A percentile compares a stretch with the other conserved stretches of the same genome.
Evolutionary conservation across 2,329 filamentous ascomycete species (phyloP).

Genomic region (Calonectria leucothoes): DNA sequence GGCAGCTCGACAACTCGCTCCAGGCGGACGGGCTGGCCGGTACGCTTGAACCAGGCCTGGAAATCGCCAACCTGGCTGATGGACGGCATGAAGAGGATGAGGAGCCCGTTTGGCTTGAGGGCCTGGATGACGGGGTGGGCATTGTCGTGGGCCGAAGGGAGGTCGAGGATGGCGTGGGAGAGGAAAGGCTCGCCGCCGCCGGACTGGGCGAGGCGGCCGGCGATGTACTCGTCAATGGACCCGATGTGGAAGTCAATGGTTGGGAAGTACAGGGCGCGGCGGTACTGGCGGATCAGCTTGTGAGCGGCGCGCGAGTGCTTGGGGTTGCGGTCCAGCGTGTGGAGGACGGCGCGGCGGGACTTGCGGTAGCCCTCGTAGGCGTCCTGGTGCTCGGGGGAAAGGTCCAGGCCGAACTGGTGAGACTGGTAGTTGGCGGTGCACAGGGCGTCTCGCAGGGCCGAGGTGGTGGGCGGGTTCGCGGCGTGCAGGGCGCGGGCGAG

Average conservation of each 20-base stretch:
- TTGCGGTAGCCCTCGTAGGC: slow-evolving; percentile 58
- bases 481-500: slow-evolving; percentile 81
- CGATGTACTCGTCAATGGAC: slow-evolving; percentile 72
- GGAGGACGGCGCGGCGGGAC: slow-evolving; percentile 75
- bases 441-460: slow-evolving; percentile 51
- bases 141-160: slow-evolving; percentile 70
- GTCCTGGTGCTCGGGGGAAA: slow-evolving; percentile 43
- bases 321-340: slow-evolving; percentile 76
- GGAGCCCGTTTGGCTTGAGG: slow-evolving; percentile 71
- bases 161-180: slow-evolving; percentile 78
- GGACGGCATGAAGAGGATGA: slow-evolving; percentile 80
- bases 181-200: slow-evolving; percentile 68
- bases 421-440: slow-evolving; percentile 39
- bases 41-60: slow-evolving; percentile 57
- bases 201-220: slow-evolving; percentile 58
- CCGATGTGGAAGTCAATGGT: slow-evolving; percentile 81
- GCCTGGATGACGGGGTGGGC: slow-evolving; percentile 62
- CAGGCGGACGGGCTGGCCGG: slow-evolving; percentile 64
- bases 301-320: slow-evolving; percentile 74
- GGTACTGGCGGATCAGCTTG: slow-evolving; percentile 73
- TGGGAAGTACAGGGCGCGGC: slow-evolving; percentile 74
- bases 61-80: slow-evolving; percentile 82
- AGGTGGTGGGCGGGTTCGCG: slow-evolving; percentile 68
- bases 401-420: slow-evolving; percentile 37
- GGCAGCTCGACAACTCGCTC: slow-evolving; percentile 72